These are phyloP conservation scores for Drechmeria coniospora DNA, from an alignment of 2,329 filamentous ascomycete species.

Conservation along the genomic window DNA sequence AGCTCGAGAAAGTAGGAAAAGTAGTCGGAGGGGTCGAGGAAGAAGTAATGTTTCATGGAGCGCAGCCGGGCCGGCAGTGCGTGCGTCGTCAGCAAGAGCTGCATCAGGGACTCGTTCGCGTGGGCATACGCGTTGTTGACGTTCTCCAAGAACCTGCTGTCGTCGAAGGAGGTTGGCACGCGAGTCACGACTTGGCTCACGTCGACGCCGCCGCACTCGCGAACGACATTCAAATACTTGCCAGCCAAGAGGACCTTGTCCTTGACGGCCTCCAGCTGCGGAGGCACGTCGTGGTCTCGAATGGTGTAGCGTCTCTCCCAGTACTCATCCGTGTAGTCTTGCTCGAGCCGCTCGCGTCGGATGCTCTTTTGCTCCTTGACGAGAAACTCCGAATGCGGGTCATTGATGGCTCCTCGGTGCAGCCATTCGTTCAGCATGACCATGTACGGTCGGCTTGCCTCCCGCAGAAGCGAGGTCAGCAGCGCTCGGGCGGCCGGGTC, in stretches of 20 bases:
- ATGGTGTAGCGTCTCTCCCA: conserved; percentile 98
- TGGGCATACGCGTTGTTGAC: conserved; percentile 91
- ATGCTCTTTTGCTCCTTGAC: conserved; percentile 96
- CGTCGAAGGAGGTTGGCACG: conserved; percentile 85
- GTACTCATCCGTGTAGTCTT: conserved; percentile 97
- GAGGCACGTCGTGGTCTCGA: conserved; percentile 77
- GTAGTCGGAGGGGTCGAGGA: conserved; percentile 93
- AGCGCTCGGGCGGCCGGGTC: conserved; percentile 77
- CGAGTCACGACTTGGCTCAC: conserved; percentile 77
- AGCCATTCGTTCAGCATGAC: conserved; percentile 97
- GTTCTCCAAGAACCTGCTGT: conserved; percentile 83
- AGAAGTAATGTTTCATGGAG: conserved; percentile 97
- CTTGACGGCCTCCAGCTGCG: conserved; percentile 78
- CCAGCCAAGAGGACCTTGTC: conserved; percentile 90
- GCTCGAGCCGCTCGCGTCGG: conserved; percentile 72
- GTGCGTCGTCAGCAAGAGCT: conserved; percentile 82
- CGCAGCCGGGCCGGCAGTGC: conserved; percentile 72
- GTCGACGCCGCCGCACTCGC: conserved; percentile 92
- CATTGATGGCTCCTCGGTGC: conserved; percentile 87
- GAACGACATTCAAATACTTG: conserved; percentile 94
- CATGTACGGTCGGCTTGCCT: conserved; percentile 92
- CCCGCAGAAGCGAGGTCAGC: conserved; percentile 66
- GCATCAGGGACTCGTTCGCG: conserved; percentile 84
- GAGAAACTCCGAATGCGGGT: conserved; percentile 85
- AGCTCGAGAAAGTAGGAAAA: conserved; percentile 97